Evolutionary conservation across 2,329 filamentous ascomycete genomes (phyloP), one percentile per base, ranked within the genome.

Genomic region (Achaetomium macrosporum): DNA sequence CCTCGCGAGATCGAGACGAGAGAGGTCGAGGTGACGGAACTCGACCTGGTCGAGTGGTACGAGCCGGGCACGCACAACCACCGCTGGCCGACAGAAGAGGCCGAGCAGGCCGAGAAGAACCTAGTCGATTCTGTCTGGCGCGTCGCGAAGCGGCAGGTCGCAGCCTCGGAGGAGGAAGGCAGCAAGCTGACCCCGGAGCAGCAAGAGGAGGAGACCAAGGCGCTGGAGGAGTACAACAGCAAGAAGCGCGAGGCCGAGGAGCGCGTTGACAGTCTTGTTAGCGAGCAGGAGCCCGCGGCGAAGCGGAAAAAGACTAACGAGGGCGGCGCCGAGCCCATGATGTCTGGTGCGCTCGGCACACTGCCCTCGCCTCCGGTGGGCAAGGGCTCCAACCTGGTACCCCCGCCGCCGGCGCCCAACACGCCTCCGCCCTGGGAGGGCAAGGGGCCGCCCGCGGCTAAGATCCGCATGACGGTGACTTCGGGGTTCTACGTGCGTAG

Each of bases 401-500:
- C 78, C 10, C 69, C 75, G 5, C 63, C 74, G 1, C 72, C 76
- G 0, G 70, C 71, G 42, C 65, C 73, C 25, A 68, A 74, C 63
- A 72, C 75, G 1, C 76, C 78, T 6, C 74, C 76, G 7, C 78
- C 79, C 0, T 83, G 80, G 80, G 74, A 72, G 37, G 80, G 76
- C 66, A 73, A 83, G 64, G 82, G 79, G 0, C 83, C 90, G 1
- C 83, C 92, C 1, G 93, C 92, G 1, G 88, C 82, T 45, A 86
- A 82, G 65, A 82, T 99, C 55, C 84, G 87, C 53, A 90, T 99
- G 82, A 95, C 88, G 0, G 92, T 96, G 47, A 90, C 90, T 2
- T 95, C 90, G 0, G 93, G 93, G 37, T 99, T 96, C 76, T 99
- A 99, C 69, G 91, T 99, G 13, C 87, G 93, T 57, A 95, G 88